Evolutionary conservation across 176 grass and related monocot species (phyloP).

Genomic region (Microstegium vimineum): DNA sequence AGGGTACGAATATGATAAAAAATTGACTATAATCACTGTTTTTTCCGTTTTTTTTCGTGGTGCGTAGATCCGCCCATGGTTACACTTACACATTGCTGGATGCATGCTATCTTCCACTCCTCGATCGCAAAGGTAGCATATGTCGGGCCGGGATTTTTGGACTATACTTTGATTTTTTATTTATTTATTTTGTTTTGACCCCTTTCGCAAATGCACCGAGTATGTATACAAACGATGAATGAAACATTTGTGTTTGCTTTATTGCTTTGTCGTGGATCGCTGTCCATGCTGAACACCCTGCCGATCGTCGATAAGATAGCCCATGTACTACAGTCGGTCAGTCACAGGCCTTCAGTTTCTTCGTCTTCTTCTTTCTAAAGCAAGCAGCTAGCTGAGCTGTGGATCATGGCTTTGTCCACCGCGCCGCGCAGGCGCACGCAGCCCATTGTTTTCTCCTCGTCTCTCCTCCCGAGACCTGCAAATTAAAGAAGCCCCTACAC

Average conservation of each 20-base stretch:
- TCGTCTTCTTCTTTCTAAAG: neutral
- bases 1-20: too few relatives aligned
- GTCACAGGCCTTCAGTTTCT: neutral
- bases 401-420: neutral
- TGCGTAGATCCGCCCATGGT: too few relatives aligned
- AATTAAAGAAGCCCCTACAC: conserved; percentile 13
- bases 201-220: neutral
- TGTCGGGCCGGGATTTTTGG: neutral
- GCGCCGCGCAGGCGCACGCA: neutral
- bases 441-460: conserved; percentile 6
- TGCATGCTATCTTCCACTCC: neutral
- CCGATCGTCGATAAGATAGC: neutral
- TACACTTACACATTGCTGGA: neutral
- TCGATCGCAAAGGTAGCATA: neutral
- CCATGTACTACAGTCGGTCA: neutral
- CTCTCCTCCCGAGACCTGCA: conserved; percentile 21
- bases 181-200: too few relatives aligned
- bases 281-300: neutral
- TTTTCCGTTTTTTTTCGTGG: too few relatives aligned
- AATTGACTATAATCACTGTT: too few relatives aligned
- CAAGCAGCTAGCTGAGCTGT: neutral
- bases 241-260: neutral
- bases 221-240: neutral
- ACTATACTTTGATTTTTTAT: too few relatives aligned
- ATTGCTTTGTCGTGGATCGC: neutral